Evolutionary conservation across 805 yeast species (phyloP).

Genomic region (Saturnispora diversa): DNA sequence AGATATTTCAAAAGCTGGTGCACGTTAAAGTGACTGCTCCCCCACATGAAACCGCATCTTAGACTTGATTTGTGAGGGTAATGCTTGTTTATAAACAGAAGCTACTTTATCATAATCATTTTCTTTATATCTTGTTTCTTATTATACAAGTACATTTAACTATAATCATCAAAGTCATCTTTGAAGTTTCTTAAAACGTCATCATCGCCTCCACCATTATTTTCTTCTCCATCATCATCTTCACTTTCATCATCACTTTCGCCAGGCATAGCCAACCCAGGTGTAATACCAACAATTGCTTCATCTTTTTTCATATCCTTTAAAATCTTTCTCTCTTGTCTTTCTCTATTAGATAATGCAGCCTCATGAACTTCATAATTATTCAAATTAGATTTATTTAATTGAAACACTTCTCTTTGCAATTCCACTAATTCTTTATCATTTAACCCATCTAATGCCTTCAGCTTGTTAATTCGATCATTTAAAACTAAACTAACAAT

Average conservation of each 20-base stretch:
- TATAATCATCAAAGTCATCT: constrained; percentile 28
- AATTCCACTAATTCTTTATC: constrained; percentile 35
- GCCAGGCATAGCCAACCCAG: constrained; percentile 81
- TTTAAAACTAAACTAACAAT: constrained; percentile 15
- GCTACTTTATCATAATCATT: background rate
- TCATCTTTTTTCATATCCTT: constrained; percentile 37
- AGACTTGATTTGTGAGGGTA: too few species aligned
- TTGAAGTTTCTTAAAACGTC: constrained; percentile 10
- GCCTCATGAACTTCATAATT: constrained; percentile 6
- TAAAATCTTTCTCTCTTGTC: constrained; percentile 30
- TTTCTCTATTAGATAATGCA: constrained; percentile 18
- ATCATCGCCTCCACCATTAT: constrained; percentile 1
- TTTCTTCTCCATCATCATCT: constrained; percentile 16
- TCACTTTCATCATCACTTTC: constrained; percentile 42
- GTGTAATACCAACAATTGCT: constrained; percentile 61
- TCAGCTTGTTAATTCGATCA: constrained; percentile 25
- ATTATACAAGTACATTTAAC: constrained; percentile 13
- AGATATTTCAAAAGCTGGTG: too few species aligned
- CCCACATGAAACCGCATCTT: too few species aligned
- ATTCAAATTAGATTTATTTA: constrained; percentile 31
- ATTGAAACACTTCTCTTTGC: constrained; percentile 35
- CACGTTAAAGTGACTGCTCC: too few species aligned
- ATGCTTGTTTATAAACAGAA: too few species aligned
- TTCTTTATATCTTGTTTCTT: background rate
- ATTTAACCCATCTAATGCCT: constrained; percentile 30